A percentile compares a stretch with the other conserved stretches of the same genome.
Evolutionary conservation across 208 protist species (phyloP).

Genomic region (Trypanosoma cruzi): DNA sequence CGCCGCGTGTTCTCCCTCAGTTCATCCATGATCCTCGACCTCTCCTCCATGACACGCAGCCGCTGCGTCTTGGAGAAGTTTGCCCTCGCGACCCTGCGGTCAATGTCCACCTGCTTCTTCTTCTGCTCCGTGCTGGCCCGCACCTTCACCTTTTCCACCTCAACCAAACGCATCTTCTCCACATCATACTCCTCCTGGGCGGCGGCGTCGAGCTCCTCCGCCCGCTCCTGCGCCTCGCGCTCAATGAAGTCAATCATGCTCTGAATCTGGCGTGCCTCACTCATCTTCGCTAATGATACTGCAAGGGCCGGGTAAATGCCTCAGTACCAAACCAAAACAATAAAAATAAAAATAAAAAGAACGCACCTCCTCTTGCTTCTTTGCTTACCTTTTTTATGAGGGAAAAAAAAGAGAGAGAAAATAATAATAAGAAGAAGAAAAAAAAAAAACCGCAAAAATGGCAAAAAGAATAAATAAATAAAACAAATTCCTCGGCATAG

Average conservation of each 20-base stretch:
- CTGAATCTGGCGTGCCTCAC: slow-evolving; percentile 91
- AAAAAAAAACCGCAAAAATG: slow-evolving; percentile 21
- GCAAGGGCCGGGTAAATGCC: neutral
- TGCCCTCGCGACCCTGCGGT: slow-evolving; percentile 77
- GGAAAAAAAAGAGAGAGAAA: slow-evolving; percentile 23
- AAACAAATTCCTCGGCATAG: neutral
- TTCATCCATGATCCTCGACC: slow-evolving; percentile 71
- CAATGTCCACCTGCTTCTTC: slow-evolving; percentile 86
- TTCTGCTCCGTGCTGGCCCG: slow-evolving; percentile 71
- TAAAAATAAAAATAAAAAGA: neutral
- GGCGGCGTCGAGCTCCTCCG: slow-evolving; percentile 84
- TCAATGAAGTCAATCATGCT: slow-evolving; percentile 95
- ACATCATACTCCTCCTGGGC: slow-evolving; percentile 92
- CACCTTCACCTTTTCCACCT: slow-evolving; percentile 88
- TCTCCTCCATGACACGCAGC: slow-evolving; percentile 83
- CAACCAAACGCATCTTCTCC: slow-evolving; percentile 88
- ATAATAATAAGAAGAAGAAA: slow-evolving; percentile 10
- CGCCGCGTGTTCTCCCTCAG: slow-evolving; percentile 72
- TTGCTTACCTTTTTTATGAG: too few species aligned
- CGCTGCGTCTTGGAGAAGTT: slow-evolving; percentile 89
- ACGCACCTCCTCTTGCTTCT: neutral
- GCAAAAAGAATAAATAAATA: slow-evolving; percentile 24
- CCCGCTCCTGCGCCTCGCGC: slow-evolving; percentile 92
- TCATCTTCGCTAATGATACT: slow-evolving; percentile 55
- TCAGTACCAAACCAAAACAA: too few species aligned